Evolutionary conservation across 176 grass and related monocot species (phyloP).

Genomic region (Musa itinerans): DNA sequence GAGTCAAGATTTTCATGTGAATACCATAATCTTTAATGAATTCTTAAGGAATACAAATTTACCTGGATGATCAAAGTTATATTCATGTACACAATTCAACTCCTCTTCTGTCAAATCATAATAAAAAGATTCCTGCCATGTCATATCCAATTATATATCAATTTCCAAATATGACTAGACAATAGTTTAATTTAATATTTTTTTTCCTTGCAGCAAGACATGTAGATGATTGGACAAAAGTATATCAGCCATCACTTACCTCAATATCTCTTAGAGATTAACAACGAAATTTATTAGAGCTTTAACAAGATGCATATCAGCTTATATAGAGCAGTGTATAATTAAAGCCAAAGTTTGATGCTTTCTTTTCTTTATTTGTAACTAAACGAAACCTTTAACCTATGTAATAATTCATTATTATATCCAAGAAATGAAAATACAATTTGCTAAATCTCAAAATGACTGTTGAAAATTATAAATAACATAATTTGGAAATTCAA

Average conservation of each 20-base stretch:
- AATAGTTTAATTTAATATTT: conserved; percentile 4
- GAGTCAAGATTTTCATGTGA: not conserved
- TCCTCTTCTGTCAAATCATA: conserved; percentile 60
- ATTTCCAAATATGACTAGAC: not conserved
- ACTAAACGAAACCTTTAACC: too few species aligned
- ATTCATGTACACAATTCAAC: conserved; percentile 59
- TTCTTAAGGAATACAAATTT: not conserved
- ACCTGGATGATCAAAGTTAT: conserved; percentile 48
- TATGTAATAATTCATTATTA: too few species aligned
- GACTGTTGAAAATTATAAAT: too few species aligned
- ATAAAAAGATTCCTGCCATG: conserved; percentile 85
- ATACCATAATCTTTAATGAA: not conserved
- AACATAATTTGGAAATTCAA: too few species aligned
- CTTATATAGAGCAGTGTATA: too few species aligned
- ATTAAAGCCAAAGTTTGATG: not conserved
- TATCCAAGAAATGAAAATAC: too few species aligned
- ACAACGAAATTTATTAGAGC: too few species aligned
- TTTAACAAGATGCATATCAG: too few species aligned
- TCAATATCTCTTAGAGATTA: too few species aligned
- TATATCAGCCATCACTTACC: too few species aligned
- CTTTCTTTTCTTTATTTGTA: too few species aligned
- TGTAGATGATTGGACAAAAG: not conserved
- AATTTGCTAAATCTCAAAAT: too few species aligned
- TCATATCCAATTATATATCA: conserved; percentile 20
- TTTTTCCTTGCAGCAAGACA: not conserved